phyloP scores from a whole-genome alignment of 306 rosid species.

The Dryas octopetala region DNA sequence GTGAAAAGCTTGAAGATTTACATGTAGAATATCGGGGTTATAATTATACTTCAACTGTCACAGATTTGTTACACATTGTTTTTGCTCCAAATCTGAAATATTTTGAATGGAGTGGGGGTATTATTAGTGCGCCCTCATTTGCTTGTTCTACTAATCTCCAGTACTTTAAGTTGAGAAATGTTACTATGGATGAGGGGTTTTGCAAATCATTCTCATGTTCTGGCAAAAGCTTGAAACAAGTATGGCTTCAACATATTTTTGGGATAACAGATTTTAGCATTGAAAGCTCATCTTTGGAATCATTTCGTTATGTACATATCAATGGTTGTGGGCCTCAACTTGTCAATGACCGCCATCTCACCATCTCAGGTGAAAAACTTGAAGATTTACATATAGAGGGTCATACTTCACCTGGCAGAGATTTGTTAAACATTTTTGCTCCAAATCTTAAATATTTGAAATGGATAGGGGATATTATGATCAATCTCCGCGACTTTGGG shows the following conservation, averaged over 20 bases:
- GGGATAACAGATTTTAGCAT: not conserved
- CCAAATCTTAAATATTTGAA: not conserved
- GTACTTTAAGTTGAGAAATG: constrained; percentile 3
- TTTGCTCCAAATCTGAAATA: not conserved
- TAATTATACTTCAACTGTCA: not conserved
- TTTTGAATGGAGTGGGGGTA: not conserved
- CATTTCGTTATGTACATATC: not conserved
- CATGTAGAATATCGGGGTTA: not conserved
- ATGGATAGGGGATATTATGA: no score
- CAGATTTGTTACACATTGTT: not conserved
- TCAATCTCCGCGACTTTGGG: not conserved
- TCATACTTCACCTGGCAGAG: not conserved
- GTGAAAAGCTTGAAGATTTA: not conserved
- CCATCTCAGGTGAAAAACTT: not conserved
- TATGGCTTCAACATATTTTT: not conserved
- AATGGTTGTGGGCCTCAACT: no score
- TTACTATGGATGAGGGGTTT: not conserved
- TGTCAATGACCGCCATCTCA: not conserved
- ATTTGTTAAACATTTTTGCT: not conserved
- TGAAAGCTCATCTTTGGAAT: constrained; percentile 11
- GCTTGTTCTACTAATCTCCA: constrained; percentile 5
- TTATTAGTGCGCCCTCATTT: not conserved
- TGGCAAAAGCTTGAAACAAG: constrained; percentile 10
- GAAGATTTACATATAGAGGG: not conserved
- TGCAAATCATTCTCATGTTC: constrained; percentile 5